Conservation (phyloP, 371 early-diverging fungal species). For the Fennellomyces sp. region DNA sequence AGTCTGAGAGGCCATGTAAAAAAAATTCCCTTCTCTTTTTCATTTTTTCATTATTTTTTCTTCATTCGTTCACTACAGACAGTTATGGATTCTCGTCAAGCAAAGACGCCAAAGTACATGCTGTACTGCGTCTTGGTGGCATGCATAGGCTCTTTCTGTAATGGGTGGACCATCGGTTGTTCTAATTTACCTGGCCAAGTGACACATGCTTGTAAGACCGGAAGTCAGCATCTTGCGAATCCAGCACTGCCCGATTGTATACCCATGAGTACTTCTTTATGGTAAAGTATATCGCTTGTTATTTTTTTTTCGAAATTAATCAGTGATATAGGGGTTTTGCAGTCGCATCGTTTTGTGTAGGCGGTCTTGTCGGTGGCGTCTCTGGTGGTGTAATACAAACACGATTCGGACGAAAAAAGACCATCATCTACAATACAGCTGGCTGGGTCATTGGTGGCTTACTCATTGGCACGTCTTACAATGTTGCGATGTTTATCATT, state of each 20-base stretch:
- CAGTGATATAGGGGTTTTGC: conserved; percentile 54
- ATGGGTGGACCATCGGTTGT: conserved; percentile 49
- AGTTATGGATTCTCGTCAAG: conserved; percentile 36
- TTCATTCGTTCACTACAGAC: not conserved
- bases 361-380: conserved; percentile 71
- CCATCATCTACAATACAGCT: conserved; percentile 59
- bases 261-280: conserved; percentile 24
- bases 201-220: conserved; percentile 27
- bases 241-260: conserved; percentile 30
- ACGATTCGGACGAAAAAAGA: conserved; percentile 58
- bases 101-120: conserved; percentile 40
- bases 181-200: conserved; percentile 43
- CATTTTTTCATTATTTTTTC: not conserved
- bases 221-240: conserved; percentile 18
- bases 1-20: too few relatives aligned
- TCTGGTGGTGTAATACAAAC: conserved; percentile 54
- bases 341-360: conserved; percentile 60
- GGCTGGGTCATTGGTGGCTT: conserved; percentile 62
- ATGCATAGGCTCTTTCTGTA: conserved; percentile 36
- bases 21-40: not conserved
- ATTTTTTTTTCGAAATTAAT: not conserved
- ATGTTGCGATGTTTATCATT: conserved; percentile 25
- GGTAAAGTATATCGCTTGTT: conserved; percentile 3
- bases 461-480: conserved; percentile 43
- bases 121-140: conserved; percentile 39